Evolutionary conservation across 441 rosid species (phyloP).

Genomic region (Bocquillonia castaneifolia): DNA sequence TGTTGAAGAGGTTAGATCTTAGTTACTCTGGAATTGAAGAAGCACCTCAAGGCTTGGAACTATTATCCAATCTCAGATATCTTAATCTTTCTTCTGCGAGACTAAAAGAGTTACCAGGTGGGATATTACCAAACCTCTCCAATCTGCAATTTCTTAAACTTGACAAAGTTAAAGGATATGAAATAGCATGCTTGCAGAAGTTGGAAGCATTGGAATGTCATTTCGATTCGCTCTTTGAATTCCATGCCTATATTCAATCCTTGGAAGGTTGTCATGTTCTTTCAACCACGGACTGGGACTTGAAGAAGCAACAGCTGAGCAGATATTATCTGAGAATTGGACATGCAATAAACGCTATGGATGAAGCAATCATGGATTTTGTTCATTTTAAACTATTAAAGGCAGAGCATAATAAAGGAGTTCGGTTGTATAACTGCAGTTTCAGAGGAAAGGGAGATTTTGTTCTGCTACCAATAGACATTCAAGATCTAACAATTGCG

Average conservation of each 20-base stretch:
- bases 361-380: not conserved
- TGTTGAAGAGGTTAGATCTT: constrained; percentile 23
- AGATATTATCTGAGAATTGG: not conserved
- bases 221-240: not conserved
- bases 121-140: constrained; percentile 15
- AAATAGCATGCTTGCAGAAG: constrained; percentile 3
- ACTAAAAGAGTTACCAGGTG: not conserved
- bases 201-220: not conserved
- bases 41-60: constrained; percentile 23
- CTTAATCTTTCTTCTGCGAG: not conserved
- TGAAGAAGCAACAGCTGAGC: not conserved
- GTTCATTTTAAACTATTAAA: not conserved
- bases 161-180: constrained; percentile 10
- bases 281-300: not conserved
- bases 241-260: not conserved
- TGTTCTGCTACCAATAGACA: not conserved
- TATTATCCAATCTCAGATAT: constrained; percentile 19
- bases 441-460: not conserved
- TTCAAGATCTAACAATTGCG: not conserved
- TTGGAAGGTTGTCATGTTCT: not conserved
- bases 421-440: not conserved
- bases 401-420: not conserved
- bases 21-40: not conserved
- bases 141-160: constrained; percentile 11
- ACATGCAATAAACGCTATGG: not conserved